Evolutionary conservation across 495 filamentous ascomycete genomes (phyloP), one percentile per base, ranked within the genome.

Genomic region (Chaetomidium leptoderma): DNA sequence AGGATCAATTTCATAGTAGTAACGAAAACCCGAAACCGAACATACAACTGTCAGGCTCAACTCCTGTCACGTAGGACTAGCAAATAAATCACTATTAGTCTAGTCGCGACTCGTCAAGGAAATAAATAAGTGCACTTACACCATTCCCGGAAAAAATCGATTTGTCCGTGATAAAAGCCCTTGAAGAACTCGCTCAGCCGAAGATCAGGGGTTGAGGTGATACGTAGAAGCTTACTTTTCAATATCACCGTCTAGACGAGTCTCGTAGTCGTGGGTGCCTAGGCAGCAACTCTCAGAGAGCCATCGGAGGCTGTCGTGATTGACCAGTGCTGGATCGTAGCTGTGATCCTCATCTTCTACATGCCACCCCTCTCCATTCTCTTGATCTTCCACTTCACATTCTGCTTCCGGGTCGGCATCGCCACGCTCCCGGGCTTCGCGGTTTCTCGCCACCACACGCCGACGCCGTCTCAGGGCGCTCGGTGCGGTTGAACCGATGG

Each of bases 251-350:
- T 50, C 8, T 24, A 13, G 17, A 13, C n/a, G n/a, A n/a, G n/a
- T n/a, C n/a, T n/a, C n/a, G n/a, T n/a, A n/a, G n/a, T n/a, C n/a
- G n/a, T 50, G 36, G 30, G 37, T 4, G 19, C 30, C 32, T 19
- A 50, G 19, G 6, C 47, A 50, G 47, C 32, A 37, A 9, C n/a
- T 37, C 10, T 36, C 47, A 7, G 3, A 9, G 21, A 50, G 47
- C 47, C 47, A 50, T 5, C 0, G 10, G 8, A 50, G 30, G 8
- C 47, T 30, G 6, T 50, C 24, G 11, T 8, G 1, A 21, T 7
- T 50, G 32, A 50, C 26, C 13, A 50, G 47, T 2, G 4, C 13
- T 2, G 47, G 47, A 32, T 50, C 47, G 32, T 50, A 50, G 47
- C 13, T 17, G 17, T 6, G 3, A 10, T 16, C n/a, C n/a, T n/a